Evolutionary conservation across 75 land plant genomes (phyloP).

Genomic region (Chamaecyparis obtusa): DNA sequence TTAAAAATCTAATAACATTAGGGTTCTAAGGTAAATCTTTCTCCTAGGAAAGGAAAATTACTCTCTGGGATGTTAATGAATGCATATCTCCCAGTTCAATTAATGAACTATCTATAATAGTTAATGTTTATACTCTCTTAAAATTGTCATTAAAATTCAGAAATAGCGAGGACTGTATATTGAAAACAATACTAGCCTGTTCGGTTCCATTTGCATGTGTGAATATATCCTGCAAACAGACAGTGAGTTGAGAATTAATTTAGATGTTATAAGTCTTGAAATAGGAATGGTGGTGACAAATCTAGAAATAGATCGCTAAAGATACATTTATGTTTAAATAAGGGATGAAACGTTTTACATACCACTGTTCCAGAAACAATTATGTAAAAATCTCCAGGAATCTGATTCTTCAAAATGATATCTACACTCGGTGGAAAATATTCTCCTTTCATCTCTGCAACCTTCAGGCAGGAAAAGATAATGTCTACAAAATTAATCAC

Average conservation of each 20-base stretch:
- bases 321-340: too few species aligned
- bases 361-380: slow-evolving; percentile 59
- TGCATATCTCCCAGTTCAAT: slow-evolving; percentile 9
- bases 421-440: slow-evolving; percentile 70
- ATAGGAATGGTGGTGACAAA: neutral
- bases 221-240: slow-evolving; percentile 14
- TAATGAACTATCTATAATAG: too few species aligned
- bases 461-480: slow-evolving; percentile 22
- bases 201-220: slow-evolving; percentile 17
- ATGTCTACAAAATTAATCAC: too few species aligned
- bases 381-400: slow-evolving; percentile 66
- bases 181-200: slow-evolving; percentile 15
- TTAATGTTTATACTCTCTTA: too few species aligned
- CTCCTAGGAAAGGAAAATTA: too few species aligned
- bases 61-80: neutral
- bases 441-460: slow-evolving; percentile 64
- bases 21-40: too few species aligned
- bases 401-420: slow-evolving; percentile 59
- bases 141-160: too few species aligned
- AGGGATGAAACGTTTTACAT: neutral
- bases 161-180: neutral
- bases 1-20: too few species aligned
- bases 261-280: too few species aligned
- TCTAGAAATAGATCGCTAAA: neutral
- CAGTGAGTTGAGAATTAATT: neutral